Percentiles rank a stretch among this genome's conserved stretches.
phyloP scores from a whole-genome alignment of 164 flowering plant species.

The Akebia trifoliata region DNA sequence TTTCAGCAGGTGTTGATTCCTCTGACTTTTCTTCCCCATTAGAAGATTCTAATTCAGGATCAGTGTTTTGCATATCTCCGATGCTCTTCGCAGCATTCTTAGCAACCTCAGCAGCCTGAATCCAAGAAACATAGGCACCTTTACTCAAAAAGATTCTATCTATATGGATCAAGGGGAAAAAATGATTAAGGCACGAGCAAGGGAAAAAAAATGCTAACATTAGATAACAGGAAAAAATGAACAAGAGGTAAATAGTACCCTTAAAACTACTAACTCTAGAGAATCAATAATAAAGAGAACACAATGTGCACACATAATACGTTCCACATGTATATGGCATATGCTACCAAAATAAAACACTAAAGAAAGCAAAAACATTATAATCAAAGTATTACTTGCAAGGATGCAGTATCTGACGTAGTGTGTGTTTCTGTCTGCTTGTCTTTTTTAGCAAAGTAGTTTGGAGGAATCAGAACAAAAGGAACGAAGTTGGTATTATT shows the following conservation, averaged over 20 bases:
- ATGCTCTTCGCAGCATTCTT: constrained; percentile 74
- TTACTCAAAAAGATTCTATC: too few species aligned
- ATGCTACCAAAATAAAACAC: not conserved
- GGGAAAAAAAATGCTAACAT: too few species aligned
- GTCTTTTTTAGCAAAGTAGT: too few species aligned
- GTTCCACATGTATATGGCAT: not conserved
- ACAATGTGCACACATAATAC: not conserved
- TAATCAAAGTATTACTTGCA: not conserved
- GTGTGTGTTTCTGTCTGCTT: too few species aligned
- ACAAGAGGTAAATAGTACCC: not conserved
- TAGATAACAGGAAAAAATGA: too few species aligned
- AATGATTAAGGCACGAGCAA: too few species aligned
- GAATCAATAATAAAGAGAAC: not conserved
- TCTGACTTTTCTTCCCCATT: constrained; percentile 42
- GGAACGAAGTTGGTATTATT: too few species aligned
- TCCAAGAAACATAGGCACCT: constrained; percentile 8
- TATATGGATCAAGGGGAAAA: too few species aligned
- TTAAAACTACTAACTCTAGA: not conserved
- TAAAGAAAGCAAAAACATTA: not conserved
- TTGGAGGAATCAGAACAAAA: too few species aligned
- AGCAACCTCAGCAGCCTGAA: constrained; percentile 72
- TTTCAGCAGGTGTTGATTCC: constrained; percentile 27
- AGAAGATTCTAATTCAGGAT: constrained; percentile 47
- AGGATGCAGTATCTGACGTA: not conserved
- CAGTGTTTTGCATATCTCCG: constrained; percentile 38